A percentile compares a stretch with the other conserved stretches of the same genome.
These are phyloP conservation scores for Nemania sp. DNA, from an alignment of 2,329 filamentous ascomycete genomes.

Conservation along the genomic window DNA sequence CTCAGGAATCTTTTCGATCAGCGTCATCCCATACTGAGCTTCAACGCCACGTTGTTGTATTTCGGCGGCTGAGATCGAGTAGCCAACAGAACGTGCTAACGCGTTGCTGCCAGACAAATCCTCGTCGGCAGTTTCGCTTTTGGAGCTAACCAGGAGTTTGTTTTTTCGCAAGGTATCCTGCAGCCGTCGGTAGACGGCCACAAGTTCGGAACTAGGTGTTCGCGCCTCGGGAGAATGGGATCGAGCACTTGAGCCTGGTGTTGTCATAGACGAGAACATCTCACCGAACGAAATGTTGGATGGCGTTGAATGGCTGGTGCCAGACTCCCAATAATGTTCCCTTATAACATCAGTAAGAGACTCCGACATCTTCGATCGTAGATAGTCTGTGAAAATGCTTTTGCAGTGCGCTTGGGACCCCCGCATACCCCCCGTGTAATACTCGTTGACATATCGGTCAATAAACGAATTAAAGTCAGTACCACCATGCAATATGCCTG, in stretches of 20 bases:
- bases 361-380: conserved; percentile 45
- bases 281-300: conserved; percentile 50
- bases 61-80: conserved; percentile 85
- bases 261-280: conserved; percentile 46
- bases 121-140: conserved; percentile 44
- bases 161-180: conserved; percentile 63
- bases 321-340: conserved; percentile 49
- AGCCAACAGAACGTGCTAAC: conserved; percentile 71
- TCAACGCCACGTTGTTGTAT: conserved; percentile 89
- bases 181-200: conserved; percentile 63
- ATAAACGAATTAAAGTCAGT: conserved; percentile 72
- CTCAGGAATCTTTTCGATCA: conserved; percentile 83
- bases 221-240: conserved; percentile 43
- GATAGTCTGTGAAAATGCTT: conserved; percentile 47
- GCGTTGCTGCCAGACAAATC: conserved; percentile 61
- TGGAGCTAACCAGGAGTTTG: conserved; percentile 43
- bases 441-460: conserved; percentile 55
- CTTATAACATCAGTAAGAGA: conserved; percentile 46
- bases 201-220: conserved; percentile 56
- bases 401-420: conserved; percentile 40
- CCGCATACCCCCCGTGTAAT: conserved; percentile 30
- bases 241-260: conserved; percentile 43
- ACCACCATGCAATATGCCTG: conserved; percentile 68
- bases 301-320: conserved; percentile 39
- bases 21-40: conserved; percentile 70